Percentiles rank a stretch among this genome's conserved stretches.
Evolutionary conservation across 2,329 filamentous ascomycete genomes (phyloP).

Genomic region (Sordariomycetes sp.): DNA sequence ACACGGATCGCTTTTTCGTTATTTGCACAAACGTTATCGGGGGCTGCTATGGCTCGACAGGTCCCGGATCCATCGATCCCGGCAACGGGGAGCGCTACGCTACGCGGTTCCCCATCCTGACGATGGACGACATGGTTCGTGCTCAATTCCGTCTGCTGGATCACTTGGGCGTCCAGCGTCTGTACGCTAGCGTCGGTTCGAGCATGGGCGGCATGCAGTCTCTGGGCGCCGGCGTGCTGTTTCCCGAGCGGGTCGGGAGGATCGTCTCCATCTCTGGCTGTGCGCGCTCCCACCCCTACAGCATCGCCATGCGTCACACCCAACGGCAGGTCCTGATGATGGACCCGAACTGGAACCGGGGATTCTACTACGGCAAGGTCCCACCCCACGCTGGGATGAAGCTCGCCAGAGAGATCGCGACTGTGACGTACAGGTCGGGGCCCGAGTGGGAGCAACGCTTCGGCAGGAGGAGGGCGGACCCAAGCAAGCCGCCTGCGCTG

Average conservation of each 20-base stretch:
- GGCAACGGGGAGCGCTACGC: conserved; percentile 83
- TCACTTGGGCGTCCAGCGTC: conserved; percentile 60
- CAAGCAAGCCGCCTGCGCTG: conserved; percentile 78
- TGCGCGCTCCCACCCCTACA: conserved; percentile 90
- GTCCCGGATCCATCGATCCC: conserved; percentile 80
- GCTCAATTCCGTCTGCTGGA: conserved; percentile 90
- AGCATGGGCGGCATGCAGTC: conserved; percentile 99
- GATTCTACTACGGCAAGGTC: conserved; percentile 83
- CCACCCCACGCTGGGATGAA: conserved; percentile 97
- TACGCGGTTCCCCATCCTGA: conserved; percentile 90
- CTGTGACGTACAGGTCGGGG: conserved; percentile 91
- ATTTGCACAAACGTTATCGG: conserved; percentile 97
- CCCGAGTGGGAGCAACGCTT: conserved; percentile 98
- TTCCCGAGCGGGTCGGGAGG: conserved; percentile 70
- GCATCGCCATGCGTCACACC: conserved; percentile 96
- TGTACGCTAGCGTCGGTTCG: conserved; percentile 88
- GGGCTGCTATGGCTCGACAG: conserved; percentile 92
- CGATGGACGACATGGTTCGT: conserved; percentile 94
- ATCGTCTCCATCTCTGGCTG: conserved; percentile 90
- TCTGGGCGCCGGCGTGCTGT: conserved; percentile 75
- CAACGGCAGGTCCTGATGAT: conserved; percentile 98
- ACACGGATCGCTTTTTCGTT: conserved; percentile 86
- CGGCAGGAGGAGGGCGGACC: conserved; percentile 76
- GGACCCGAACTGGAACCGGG: conserved; percentile 93
- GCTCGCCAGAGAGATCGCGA: conserved; percentile 91